These are phyloP conservation scores for Coprinopsis strossmayeri DNA, from an alignment of 768 basidiomycete genomes.

Conservation along the genomic window DNA sequence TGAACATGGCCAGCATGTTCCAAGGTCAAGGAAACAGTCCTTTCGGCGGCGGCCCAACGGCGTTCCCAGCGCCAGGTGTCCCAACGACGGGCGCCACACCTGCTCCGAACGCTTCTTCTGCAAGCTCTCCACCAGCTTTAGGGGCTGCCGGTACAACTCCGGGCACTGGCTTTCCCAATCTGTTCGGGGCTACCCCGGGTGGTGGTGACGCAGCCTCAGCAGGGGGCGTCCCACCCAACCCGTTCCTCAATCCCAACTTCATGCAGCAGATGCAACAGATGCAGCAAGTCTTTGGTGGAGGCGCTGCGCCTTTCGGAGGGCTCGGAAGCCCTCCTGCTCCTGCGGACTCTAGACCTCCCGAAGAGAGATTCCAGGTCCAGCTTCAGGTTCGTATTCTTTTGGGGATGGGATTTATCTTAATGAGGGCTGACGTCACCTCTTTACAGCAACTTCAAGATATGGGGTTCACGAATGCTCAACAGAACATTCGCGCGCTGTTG, in stretches of 20 bases:
- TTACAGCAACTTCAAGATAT: slow-evolving; percentile 86
- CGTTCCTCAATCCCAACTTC: slow-evolving; percentile 34
- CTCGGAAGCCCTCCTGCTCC: slow-evolving; percentile 37
- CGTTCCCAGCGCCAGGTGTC: slow-evolving; percentile 55
- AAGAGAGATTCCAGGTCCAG: slow-evolving; percentile 89
- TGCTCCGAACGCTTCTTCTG: slow-evolving; percentile 8
- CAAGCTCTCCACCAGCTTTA: not conserved
- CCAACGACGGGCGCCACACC: slow-evolving; percentile 31
- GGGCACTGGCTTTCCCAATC: too few species aligned
- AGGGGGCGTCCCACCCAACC: slow-evolving; percentile 14
- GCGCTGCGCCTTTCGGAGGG: slow-evolving; percentile 15
- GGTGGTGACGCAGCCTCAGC: slow-evolving; percentile 18
- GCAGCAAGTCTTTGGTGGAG: slow-evolving; percentile 12
- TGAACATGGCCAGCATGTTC: slow-evolving; percentile 63
- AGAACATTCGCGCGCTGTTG: slow-evolving; percentile 86
- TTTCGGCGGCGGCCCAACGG: slow-evolving; percentile 17
- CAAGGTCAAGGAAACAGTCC: slow-evolving; percentile 26
- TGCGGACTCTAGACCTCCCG: slow-evolving; percentile 68
- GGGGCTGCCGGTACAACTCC: too few species aligned
- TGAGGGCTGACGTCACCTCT: not conserved
- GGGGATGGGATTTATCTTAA: not conserved
- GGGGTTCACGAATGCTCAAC: slow-evolving; percentile 86
- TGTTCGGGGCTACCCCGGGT: too few species aligned
- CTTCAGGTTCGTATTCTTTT: slow-evolving; percentile 49
- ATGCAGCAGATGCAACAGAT: slow-evolving; percentile 37